Evolutionary conservation across 495 filamentous ascomycete species (phyloP), one percentile per base, ranked within the genome.

Genomic region (Eremomyces bilateralis): DNA sequence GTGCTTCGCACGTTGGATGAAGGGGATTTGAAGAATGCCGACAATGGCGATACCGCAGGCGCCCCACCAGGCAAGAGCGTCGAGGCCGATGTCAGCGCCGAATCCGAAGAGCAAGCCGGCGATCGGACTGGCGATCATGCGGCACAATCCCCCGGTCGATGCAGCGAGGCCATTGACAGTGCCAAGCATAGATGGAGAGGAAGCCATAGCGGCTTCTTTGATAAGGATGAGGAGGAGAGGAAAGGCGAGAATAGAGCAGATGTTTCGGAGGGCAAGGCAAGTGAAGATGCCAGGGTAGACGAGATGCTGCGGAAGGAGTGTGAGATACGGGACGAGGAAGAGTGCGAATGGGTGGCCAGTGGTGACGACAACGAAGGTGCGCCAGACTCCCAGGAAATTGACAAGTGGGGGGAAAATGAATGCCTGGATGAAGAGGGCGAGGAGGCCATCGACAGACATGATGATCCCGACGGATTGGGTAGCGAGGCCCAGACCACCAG

Each of bases 81-180:
- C 83, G 42, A 74, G 80, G 20, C 71, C 65, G 20, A 76, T 58
- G 29, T 62, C 56, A 31, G 64, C 62, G 4, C 77, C 76, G 29
- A 74, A 42, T 3, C 73, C 69, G 48, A 84, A 88, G 2, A 85
- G 52, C 39, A 70, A 69, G 0, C 80, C 80, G 1, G 79, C 73
- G 17, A 88, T 53, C 0, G 80, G 80, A 33, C 77, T 75, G 0
- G 80, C 73, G 18, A 82, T 50, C 37, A 77, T 84, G 22, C 80
- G 70, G 44, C 73, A 76, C 5, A 72, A 76, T 0, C 77, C 80
- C 3, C 76, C 76, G 3, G 74, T 76, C 22, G 73, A 80, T 2
- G 80, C 80, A 22, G 79, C 77, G 4, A 84, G 62, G 1, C 80
- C 80, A 42, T 88, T 88, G 36, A 88, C 73, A 46, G 69, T 79